A percentile compares a stretch with the other conserved stretches of the same genome.
Conservation (phyloP, 2,329 filamentous ascomycete species). For the Penicillium vulpinum region DNA sequence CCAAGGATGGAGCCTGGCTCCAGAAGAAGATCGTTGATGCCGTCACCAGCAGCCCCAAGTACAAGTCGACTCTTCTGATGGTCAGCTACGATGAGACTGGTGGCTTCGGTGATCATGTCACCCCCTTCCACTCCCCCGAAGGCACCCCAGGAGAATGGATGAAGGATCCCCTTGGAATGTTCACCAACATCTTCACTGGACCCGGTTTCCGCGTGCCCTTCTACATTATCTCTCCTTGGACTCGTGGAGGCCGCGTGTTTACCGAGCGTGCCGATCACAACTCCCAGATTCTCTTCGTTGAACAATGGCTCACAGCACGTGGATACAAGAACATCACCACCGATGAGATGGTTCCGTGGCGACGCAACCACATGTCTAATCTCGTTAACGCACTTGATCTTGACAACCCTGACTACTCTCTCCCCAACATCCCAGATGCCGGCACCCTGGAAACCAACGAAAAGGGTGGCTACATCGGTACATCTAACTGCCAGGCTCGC, state of each 20-base stretch:
- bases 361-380: conserved; percentile 50
- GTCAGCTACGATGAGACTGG: conserved; percentile 57
- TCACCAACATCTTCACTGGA: conserved; percentile 47
- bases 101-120: conserved; percentile 57
- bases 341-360: conserved; percentile 48
- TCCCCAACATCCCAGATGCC: conserved; percentile 50
- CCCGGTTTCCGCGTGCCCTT: conserved; percentile 55
- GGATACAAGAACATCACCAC: conserved; percentile 45
- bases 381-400: conserved; percentile 53
- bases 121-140: conserved; percentile 52
- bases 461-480: conserved; percentile 49
- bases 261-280: conserved; percentile 58
- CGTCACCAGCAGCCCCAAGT: conserved; percentile 52
- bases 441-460: conserved; percentile 45
- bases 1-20: conserved; percentile 57
- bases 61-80: conserved; percentile 51
- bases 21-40: conserved; percentile 55
- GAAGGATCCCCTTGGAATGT: conserved; percentile 46
- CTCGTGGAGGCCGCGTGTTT: conserved; percentile 55
- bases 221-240: conserved; percentile 59
- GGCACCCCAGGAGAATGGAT: conserved; percentile 57
- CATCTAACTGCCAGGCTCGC: conserved; percentile 46
- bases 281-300: conserved; percentile 57
- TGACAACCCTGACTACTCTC: conserved; percentile 49
- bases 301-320: conserved; percentile 51